A percentile compares a stretch with the other conserved stretches of the same genome.
Evolutionary conservation across 805 yeast species (phyloP).

Genomic region (Babjeviella inositovora): DNA sequence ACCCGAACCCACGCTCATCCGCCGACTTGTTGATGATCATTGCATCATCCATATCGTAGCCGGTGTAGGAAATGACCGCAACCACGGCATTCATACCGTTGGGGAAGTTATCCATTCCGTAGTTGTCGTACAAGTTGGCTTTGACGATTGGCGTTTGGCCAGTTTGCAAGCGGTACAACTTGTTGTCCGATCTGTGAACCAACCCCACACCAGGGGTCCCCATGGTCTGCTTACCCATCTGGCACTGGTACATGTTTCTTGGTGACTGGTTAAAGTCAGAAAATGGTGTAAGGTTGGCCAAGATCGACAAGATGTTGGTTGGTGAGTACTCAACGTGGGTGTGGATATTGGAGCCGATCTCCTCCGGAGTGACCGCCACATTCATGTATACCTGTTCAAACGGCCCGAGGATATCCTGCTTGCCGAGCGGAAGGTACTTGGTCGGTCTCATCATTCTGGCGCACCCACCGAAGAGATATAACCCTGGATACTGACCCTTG

Average conservation of each 20-base stretch:
- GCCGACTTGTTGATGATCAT: slow-evolving; percentile 97
- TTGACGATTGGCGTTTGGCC: slow-evolving; percentile 97
- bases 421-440: slow-evolving; percentile 72
- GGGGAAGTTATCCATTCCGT: slow-evolving; percentile 97
- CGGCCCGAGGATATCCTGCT: slow-evolving; percentile 85
- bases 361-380: slow-evolving; percentile 87
- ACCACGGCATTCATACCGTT: slow-evolving; percentile 97
- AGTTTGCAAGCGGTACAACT: slow-evolving; percentile 78
- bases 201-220: slow-evolving; percentile 98
- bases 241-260: slow-evolving; percentile 99
- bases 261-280: slow-evolving; percentile 99
- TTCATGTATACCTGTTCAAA: slow-evolving; percentile 97
- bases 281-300: slow-evolving; percentile 95
- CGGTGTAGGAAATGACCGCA: slow-evolving; percentile 96
- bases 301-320: slow-evolving; percentile 82
- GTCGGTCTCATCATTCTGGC: slow-evolving; percentile 96
- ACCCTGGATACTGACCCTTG: slow-evolving; percentile 95
- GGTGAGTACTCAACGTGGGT: slow-evolving; percentile 92
- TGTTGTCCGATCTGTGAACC: slow-evolving; percentile 85
- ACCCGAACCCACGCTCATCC: slow-evolving; percentile 94
- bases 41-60: slow-evolving; percentile 99
- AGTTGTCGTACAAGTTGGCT: slow-evolving; percentile 85
- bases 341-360: slow-evolving; percentile 68
- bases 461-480: slow-evolving; percentile 79
- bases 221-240: slow-evolving; percentile 99